These are phyloP conservation scores for Tetraselmis striata DNA, from an alignment of 139 green algal genomes.

Conservation along the genomic window DNA sequence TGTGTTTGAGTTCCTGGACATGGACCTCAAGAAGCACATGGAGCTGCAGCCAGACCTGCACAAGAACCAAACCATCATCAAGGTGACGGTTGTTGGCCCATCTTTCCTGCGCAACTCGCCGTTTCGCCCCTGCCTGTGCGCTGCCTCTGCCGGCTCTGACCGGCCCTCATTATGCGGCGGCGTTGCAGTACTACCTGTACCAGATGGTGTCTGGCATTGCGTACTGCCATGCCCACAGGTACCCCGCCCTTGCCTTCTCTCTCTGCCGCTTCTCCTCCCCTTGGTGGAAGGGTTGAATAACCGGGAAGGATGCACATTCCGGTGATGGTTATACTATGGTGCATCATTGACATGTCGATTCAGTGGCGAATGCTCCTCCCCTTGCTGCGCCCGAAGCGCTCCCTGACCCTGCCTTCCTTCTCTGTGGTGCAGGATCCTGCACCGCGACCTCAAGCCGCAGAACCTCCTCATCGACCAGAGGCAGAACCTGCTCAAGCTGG, in stretches of 20 bases:
- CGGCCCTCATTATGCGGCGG: not conserved
- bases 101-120: not conserved
- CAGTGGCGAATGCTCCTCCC: too few relatives aligned
- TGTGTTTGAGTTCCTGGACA: conserved; percentile 97
- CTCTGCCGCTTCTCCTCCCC: not conserved
- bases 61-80: conserved; percentile 62
- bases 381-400: not conserved
- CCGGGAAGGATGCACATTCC: too few relatives aligned
- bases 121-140: not conserved
- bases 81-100: conserved; percentile 38
- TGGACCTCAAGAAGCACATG: conserved; percentile 98
- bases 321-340: too few relatives aligned
- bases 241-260: not conserved
- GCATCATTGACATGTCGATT: too few relatives aligned
- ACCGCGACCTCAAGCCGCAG: conserved; percentile 96
- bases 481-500: conserved; percentile 87
- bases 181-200: conserved; percentile 81
- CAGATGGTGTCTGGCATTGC: conserved; percentile 89
- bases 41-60: conserved; percentile 58
- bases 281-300: not conserved
- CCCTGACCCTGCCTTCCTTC: conserved; percentile 33
- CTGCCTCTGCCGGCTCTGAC: not conserved
- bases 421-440: conserved; percentile 79
- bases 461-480: conserved; percentile 90
- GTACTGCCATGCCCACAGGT: conserved; percentile 86